Evolutionary conservation across 1,284 basidiomycete species (phyloP), one percentile per base, ranked within the genome.

Genomic region (Taiwanofungus camphoratus): DNA sequence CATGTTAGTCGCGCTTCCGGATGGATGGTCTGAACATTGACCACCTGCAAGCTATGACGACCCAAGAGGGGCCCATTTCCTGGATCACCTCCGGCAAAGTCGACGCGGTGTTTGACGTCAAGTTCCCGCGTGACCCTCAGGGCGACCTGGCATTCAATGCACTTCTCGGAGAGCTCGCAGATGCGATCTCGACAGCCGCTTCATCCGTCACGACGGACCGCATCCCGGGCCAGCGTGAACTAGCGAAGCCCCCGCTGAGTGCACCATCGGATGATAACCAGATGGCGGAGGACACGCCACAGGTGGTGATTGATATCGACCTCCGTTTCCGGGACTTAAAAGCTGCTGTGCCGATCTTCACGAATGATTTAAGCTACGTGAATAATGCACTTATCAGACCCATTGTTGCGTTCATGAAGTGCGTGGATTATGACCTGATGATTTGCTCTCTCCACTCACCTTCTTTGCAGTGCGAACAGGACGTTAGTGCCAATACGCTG

Each of bases 381-480:
- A 95, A 95, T 58, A 92, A 87, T 59, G 96, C 95, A n/a, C 71
- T 99, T 23, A 88, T 97, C 32, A 69, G 96, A 46, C 95, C 96
- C 3, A 98, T 99, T 51, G 96, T 99, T 4, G 94, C 93, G 0
- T 99, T 99, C 61, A 96, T 99, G 80, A 96, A 96, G 89, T 92
- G 55, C 51, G 84, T 69, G 2, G 21, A 13, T 23, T 22, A 23
- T 20, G 8, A 27, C 5, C 41, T 18, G 35, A 29, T 31, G 21
- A 2, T 22, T 13, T 32, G 18, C 7, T 3, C 9, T 16, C 1
- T 21, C n/a, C 39, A n/a, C 42, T 56, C 36, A 55, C 13, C 2
- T 18, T 9, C 16, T 20, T 12, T 33, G 4, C 49, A 93, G 91
- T 61, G 86, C 87, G 1, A 94, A 97, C 61, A 80, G 85, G 49